These are phyloP conservation scores for Niebla homalea DNA, from an alignment of 495 filamentous ascomycete genomes.

Conservation along the genomic window DNA sequence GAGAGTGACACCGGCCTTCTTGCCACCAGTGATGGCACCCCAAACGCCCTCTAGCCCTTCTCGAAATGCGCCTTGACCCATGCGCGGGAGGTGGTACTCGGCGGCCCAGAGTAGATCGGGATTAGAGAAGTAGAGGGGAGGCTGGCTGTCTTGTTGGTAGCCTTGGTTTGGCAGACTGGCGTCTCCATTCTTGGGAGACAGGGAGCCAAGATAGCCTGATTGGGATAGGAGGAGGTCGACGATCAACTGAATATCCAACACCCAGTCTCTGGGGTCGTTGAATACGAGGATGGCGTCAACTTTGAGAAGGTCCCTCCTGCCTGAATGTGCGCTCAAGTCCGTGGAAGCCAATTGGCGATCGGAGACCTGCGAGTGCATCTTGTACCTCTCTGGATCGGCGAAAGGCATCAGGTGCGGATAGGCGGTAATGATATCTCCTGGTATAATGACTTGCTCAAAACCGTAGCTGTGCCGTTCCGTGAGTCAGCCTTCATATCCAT, in stretches of 20 bases:
- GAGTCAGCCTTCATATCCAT: neutral
- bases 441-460: constrained; percentile 72
- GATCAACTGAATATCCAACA: constrained; percentile 70
- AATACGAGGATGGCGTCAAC: constrained; percentile 81
- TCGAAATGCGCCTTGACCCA: constrained; percentile 88
- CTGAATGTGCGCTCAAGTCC: constrained; percentile 15
- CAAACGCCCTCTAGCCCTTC: constrained; percentile 68
- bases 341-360: constrained; percentile 25
- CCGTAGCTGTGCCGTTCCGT: constrained; percentile 45
- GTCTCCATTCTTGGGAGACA: constrained; percentile 45
- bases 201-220: constrained; percentile 62
- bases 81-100: constrained; percentile 66
- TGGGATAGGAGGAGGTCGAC: constrained; percentile 67
- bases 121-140: constrained; percentile 75
- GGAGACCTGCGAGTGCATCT: constrained; percentile 48
- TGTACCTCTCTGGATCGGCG: constrained; percentile 48
- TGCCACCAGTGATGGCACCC: constrained; percentile 54
- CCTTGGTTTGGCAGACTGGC: constrained; percentile 50
- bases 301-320: constrained; percentile 39
- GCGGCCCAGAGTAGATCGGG: constrained; percentile 84
- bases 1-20: constrained; percentile 41
- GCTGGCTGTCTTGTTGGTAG: constrained; percentile 67
- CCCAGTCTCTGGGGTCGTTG: constrained; percentile 91
- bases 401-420: constrained; percentile 75
- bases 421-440: constrained; percentile 65